Base-by-base conservation (phyloP, 768 basidiomycete genomes). In the Leccinum arenicola region DNA sequence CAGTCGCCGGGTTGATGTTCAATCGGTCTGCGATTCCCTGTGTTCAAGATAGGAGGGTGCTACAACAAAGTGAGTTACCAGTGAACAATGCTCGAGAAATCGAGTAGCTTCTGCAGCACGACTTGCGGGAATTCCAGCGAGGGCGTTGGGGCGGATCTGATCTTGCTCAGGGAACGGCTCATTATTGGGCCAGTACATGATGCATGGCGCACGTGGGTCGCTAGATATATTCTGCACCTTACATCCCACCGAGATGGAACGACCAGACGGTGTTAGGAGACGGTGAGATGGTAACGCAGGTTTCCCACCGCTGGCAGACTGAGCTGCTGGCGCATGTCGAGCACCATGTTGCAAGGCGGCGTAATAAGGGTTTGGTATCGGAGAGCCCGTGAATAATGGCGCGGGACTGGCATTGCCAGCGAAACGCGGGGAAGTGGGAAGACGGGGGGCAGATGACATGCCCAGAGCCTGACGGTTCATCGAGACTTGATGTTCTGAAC, bases 111-210 rank as follows among this genome's bases (percentile, higher is more conserved):
- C n/a, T 10, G 9, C 9, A n/a, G 40, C n/a, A 31, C 14, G 23
- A 66, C 82, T 61, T 68, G 87, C 88, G 54, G 83, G 77, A 36
- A 85, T 64, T 17, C 84, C 84, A 54, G 76, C 73, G 17, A 87
- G 73, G 21, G 68, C 78, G 60, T 75, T 79, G 1, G 88, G 89
- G 3, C 89, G 78, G 58, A 88, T 89, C 75, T 93, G 92, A 12
- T 88, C 84, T 69, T 84, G 86, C 64, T 89, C 87, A 1, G 92
- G 92, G 61, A 91, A 77, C 4, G 89, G 82, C 68, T 94, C 92
- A 65, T 94, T 94, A 71, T 93, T 91, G 6, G 92, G 91, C 92
- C 92, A 94, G 66, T 88, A 93, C 85, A 93, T 87, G 75, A 92
- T 80, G 65, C 91, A 91, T 4, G 91, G 88, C 29, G 76, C 66